Percentiles rank a stretch among this genome's conserved stretches.
Conservation (phyloP, 306 rosid genomes). For the Ormosia emarginata region DNA sequence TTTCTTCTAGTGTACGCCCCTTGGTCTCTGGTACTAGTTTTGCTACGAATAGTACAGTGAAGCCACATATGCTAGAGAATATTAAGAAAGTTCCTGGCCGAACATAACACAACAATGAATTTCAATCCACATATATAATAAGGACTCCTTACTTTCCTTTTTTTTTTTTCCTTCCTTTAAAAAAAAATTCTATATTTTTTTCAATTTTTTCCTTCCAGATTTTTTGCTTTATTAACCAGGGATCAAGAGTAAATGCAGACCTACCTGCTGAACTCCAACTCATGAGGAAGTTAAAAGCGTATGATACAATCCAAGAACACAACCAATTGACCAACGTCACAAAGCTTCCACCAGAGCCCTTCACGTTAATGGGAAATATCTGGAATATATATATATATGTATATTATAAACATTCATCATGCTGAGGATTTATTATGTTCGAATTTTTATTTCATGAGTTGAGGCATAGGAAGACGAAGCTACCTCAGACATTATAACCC, state of each 20-base stretch:
- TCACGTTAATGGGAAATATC: slow-evolving; percentile 80
- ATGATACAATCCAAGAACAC: slow-evolving; percentile 69
- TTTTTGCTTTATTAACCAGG: not conserved
- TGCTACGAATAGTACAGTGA: slow-evolving; percentile 50
- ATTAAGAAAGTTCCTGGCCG: slow-evolving; percentile 55
- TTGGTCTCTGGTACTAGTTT: slow-evolving; percentile 74
- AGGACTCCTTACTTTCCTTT: not conserved
- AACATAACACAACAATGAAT: not conserved
- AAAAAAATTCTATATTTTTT: not conserved
- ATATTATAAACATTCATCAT: not conserved
- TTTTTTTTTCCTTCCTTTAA: not conserved
- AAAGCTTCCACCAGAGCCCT: slow-evolving; percentile 84
- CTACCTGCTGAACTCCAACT: slow-evolving; percentile 79
- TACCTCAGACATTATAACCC: slow-evolving; percentile 98
- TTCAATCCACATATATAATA: not conserved
- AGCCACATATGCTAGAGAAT: slow-evolving; percentile 46
- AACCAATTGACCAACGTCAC: slow-evolving; percentile 62
- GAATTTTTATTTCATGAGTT: not conserved
- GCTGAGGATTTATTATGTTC: not conserved
- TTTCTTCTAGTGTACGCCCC: slow-evolving; percentile 67
- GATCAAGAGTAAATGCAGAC: slow-evolving; percentile 3
- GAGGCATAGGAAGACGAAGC: not conserved
- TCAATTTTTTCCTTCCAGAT: not conserved
- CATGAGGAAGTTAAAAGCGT: slow-evolving; percentile 66
- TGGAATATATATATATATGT: slow-evolving; percentile 8